Conservation (phyloP, 2,329 filamentous ascomycete genomes). For the Aspergillus sojae region DNA sequence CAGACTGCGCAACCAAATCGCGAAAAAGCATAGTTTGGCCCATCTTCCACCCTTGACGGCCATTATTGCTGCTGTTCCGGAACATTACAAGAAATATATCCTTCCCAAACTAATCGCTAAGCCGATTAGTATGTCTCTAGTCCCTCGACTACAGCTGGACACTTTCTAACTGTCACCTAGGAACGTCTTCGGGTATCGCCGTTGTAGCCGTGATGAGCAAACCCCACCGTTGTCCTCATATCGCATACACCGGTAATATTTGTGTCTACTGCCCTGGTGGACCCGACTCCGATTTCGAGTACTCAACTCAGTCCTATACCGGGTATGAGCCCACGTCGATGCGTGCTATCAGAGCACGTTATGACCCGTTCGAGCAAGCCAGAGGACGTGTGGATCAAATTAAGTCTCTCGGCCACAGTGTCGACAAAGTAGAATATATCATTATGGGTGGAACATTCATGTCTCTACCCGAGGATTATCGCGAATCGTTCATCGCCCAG, state of each 20-base stretch:
- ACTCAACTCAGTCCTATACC: slow-evolving; percentile 98
- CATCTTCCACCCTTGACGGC: slow-evolving; percentile 90
- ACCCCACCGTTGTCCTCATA: slow-evolving; percentile 94
- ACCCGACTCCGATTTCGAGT: slow-evolving; percentile 97
- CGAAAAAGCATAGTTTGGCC: slow-evolving; percentile 89
- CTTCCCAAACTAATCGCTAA: slow-evolving; percentile 95
- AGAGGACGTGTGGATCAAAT: slow-evolving; percentile 95
- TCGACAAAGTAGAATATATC: slow-evolving; percentile 99
- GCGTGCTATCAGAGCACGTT: slow-evolving; percentile 93
- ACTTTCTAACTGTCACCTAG: slow-evolving; percentile 42
- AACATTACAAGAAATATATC: slow-evolving; percentile 99
- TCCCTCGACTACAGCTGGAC: background rate
- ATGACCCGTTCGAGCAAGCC: slow-evolving; percentile 97
- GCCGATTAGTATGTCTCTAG: slow-evolving; percentile 71
- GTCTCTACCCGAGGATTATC: slow-evolving; percentile 86
- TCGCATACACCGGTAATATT: slow-evolving; percentile 97
- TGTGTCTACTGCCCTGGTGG: slow-evolving; percentile 98
- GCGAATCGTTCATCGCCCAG: slow-evolving; percentile 91
- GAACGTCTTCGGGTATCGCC: slow-evolving; percentile 93
- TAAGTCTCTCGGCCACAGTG: slow-evolving; percentile 90
- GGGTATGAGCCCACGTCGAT: slow-evolving; percentile 98
- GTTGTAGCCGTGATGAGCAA: slow-evolving; percentile 99
- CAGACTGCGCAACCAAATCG: slow-evolving; percentile 77
- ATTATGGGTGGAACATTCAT: slow-evolving; percentile 99
- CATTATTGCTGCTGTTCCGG: slow-evolving; percentile 97